Conservation (phyloP, 2,329 filamentous ascomycete species). For the Hypoxylon sp. region DNA sequence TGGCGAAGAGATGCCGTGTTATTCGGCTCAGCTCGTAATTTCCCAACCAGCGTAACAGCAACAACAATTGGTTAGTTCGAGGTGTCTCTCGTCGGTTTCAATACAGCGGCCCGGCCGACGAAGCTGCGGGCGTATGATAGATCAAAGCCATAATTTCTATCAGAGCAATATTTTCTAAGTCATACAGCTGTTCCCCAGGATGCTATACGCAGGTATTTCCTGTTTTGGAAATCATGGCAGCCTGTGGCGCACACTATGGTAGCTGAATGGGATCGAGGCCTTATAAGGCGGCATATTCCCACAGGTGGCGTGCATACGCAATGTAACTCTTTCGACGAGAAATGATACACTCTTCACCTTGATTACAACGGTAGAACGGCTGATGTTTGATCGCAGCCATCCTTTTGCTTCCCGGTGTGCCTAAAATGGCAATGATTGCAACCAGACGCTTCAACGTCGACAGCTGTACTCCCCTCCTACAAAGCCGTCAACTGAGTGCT, state of each 20-base stretch:
- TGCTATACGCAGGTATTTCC: slow-evolving; percentile 16
- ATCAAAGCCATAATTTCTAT: slow-evolving; percentile 19
- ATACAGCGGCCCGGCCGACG: slow-evolving; percentile 25
- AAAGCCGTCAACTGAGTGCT: slow-evolving; percentile 13
- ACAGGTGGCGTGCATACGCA: slow-evolving; percentile 17
- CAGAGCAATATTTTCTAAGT: slow-evolving; percentile 16
- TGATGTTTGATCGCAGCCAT: slow-evolving; percentile 7
- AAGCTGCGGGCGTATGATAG: slow-evolving; percentile 18
- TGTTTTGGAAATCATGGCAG: slow-evolving; percentile 15
- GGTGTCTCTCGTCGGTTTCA: slow-evolving; percentile 12
- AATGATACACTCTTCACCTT: slow-evolving; percentile 8
- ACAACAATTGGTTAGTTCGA: slow-evolving; percentile 4
- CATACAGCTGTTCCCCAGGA: background rate
- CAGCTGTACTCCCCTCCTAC: slow-evolving; percentile 20
- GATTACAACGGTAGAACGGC: slow-evolving; percentile 5
- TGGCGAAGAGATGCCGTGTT: slow-evolving; percentile 2
- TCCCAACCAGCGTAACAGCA: slow-evolving; percentile 7
- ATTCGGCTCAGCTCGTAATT: slow-evolving; percentile 19
- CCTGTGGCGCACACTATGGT: slow-evolving; percentile 16
- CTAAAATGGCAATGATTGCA: slow-evolving; percentile 8
- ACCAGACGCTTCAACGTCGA: slow-evolving; percentile 9
- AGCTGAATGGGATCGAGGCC: slow-evolving; percentile 32
- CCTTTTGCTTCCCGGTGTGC: slow-evolving; percentile 2
- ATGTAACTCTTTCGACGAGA: slow-evolving; percentile 1
- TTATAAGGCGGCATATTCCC: slow-evolving; percentile 19